These are phyloP conservation scores for Phytophthora melonis DNA, from an alignment of 352 stramenopile species.

Conservation along the genomic window DNA sequence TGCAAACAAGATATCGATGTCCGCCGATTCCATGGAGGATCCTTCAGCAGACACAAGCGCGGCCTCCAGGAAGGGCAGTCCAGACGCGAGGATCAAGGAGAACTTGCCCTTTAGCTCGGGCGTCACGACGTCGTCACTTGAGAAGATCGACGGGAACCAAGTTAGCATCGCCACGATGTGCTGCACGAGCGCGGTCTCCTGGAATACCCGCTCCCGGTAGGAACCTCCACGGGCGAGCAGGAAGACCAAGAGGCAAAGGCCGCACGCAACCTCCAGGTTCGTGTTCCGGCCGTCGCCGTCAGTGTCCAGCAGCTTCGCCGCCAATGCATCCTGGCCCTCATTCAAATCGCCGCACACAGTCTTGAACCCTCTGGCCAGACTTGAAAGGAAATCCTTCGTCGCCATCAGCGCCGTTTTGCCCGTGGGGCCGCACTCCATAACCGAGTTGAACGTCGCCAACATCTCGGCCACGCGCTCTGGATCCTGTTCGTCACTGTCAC, in stretches of 20 bases:
- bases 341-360: slow-evolving; percentile 28
- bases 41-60: slow-evolving; percentile 47
- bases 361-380: slow-evolving; percentile 46
- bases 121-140: slow-evolving; percentile 19
- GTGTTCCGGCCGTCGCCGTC: slow-evolving; percentile 33
- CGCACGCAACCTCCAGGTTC: slow-evolving; percentile 60
- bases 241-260: slow-evolving; percentile 66
- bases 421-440: slow-evolving; percentile 53
- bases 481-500: slow-evolving; percentile 9
- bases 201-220: slow-evolving; percentile 61
- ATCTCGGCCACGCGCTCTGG: slow-evolving; percentile 52
- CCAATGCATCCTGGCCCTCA: slow-evolving; percentile 30
- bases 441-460: slow-evolving; percentile 71
- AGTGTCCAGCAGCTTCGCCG: slow-evolving; percentile 25
- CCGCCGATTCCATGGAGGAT: slow-evolving; percentile 15
- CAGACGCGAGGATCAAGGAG: slow-evolving; percentile 43
- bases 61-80: slow-evolving; percentile 64
- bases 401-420: slow-evolving; percentile 65
- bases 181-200: slow-evolving; percentile 36
- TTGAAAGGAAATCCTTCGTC: slow-evolving; percentile 54
- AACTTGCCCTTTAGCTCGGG: slow-evolving; percentile 46
- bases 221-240: slow-evolving; percentile 42
- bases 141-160: slow-evolving; percentile 62
- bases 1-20: slow-evolving; percentile 31
- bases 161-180: slow-evolving; percentile 46